A percentile compares a stretch with the other conserved stretches of the same genome.
Conservation (phyloP, 768 basidiomycete species). For the Mycena indigotica region DNA sequence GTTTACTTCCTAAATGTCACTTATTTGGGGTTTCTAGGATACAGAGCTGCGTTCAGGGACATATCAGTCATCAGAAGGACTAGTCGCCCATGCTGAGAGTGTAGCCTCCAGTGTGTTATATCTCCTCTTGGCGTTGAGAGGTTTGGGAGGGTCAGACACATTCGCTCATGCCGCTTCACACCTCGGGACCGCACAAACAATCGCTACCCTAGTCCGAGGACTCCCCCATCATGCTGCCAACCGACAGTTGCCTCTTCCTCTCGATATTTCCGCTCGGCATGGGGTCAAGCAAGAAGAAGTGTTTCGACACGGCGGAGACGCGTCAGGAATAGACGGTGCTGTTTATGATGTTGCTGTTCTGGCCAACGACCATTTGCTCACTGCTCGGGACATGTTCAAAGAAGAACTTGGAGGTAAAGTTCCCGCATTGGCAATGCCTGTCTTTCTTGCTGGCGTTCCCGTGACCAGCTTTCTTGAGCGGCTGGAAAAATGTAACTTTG, state of each 20-base stretch:
- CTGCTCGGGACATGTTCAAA: conserved; percentile 71
- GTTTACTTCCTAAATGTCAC: conserved; percentile 12
- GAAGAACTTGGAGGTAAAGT: conserved; percentile 52
- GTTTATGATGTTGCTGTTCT: conserved; percentile 82
- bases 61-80: conserved; percentile 66
- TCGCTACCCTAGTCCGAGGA: conserved; percentile 71
- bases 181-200: conserved; percentile 72
- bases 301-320: conserved; percentile 56
- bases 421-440: conserved; percentile 62
- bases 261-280: conserved; percentile 79
- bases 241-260: conserved; percentile 74
- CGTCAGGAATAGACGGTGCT: conserved; percentile 70
- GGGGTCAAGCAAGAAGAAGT: conserved; percentile 81
- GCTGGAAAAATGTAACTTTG: conserved; percentile 70
- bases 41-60: conserved; percentile 65
- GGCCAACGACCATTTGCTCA: conserved; percentile 78
- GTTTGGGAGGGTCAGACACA: conserved; percentile 52
- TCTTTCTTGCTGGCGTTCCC: conserved; percentile 78
- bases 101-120: conserved; percentile 81
- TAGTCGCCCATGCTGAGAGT: conserved; percentile 75
- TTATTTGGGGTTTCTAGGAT: conserved; percentile 46
- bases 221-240: conserved; percentile 76
- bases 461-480: conserved; percentile 62
- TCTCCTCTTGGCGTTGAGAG: conserved; percentile 68
- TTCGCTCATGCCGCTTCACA: conserved; percentile 82